Evolutionary conservation across 2,329 filamentous ascomycete species (phyloP).

Genomic region (Acrocalymma vagum): DNA sequence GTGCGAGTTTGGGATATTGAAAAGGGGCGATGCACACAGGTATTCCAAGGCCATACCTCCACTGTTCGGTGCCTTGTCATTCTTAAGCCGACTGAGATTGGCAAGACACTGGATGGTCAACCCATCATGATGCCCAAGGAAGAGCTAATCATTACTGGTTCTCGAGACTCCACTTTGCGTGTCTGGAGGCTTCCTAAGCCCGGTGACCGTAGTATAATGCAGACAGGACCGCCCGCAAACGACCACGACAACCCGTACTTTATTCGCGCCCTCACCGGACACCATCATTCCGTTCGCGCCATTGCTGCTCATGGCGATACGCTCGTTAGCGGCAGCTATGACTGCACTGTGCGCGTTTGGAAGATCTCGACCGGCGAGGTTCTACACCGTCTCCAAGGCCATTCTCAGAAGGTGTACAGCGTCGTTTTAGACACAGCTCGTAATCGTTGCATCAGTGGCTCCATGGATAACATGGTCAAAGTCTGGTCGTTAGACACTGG

Average conservation of each 20-base stretch:
- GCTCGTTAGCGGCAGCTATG: slow-evolving; percentile 96
- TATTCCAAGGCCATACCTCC: slow-evolving; percentile 97
- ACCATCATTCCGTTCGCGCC: slow-evolving; percentile 92
- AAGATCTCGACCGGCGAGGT: slow-evolving; percentile 94
- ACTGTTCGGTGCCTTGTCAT: slow-evolving; percentile 97
- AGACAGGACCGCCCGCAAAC: slow-evolving; percentile 77
- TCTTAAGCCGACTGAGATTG: slow-evolving; percentile 83
- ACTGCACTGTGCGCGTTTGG: slow-evolving; percentile 95
- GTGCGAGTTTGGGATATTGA: slow-evolving; percentile 99
- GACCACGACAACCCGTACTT: slow-evolving; percentile 92
- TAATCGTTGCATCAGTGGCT: slow-evolving; percentile 95
- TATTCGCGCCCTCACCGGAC: slow-evolving; percentile 83
- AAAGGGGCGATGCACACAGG: slow-evolving; percentile 88
- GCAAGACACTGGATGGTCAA: slow-evolving; percentile 73
- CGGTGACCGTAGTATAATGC: slow-evolving; percentile 79
- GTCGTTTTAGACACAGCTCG: slow-evolving; percentile 92
- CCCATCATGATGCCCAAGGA: slow-evolving; percentile 91
- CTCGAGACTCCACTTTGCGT: slow-evolving; percentile 89
- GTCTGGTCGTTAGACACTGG: slow-evolving; percentile 95
- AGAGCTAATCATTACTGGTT: slow-evolving; percentile 96
- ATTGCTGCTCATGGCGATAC: slow-evolving; percentile 96
- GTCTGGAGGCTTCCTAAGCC: slow-evolving; percentile 93
- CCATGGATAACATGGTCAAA: slow-evolving; percentile 98
- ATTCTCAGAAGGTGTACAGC: slow-evolving; percentile 94
- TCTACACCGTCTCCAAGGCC: slow-evolving; percentile 83